Conservation (phyloP, 495 filamentous ascomycete genomes). For the Penicillium antarcticum region DNA sequence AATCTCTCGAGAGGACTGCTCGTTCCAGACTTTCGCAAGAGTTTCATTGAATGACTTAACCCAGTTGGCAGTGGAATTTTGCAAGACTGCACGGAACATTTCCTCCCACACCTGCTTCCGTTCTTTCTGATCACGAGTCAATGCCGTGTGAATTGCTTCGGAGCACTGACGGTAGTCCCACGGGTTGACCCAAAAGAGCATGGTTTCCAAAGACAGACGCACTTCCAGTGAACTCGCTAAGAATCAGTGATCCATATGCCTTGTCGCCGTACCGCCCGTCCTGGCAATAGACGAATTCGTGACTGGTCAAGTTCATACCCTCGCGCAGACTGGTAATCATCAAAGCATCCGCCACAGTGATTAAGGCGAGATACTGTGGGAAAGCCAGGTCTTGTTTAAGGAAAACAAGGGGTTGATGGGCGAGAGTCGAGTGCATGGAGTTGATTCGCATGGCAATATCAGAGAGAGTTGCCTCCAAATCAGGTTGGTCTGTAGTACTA, state of each 20-base stretch:
- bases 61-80: conserved; percentile 81
- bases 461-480: conserved; percentile 80
- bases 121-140: conserved; percentile 72
- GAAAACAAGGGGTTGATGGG: conserved; percentile 90
- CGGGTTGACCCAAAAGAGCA: conserved; percentile 77
- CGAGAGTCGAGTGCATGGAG: conserved; percentile 78
- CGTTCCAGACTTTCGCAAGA: conserved; percentile 69
- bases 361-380: conserved; percentile 81
- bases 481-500: conserved; percentile 79
- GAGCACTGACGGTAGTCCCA: conserved; percentile 89
- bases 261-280: conserved; percentile 72
- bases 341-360: conserved; percentile 82
- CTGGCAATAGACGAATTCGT: conserved; percentile 91
- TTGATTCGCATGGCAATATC: conserved; percentile 94
- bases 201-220: conserved; percentile 76
- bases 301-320: conserved; percentile 91
- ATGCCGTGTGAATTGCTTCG: conserved; percentile 73
- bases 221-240: conserved; percentile 92
- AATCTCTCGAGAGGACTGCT: conserved; percentile 77
- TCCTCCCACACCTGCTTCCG: conserved; percentile 70
- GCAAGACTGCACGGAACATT: conserved; percentile 70
- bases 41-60: conserved; percentile 66
- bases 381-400: conserved; percentile 91
- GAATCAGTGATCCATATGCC: conserved; percentile 81
- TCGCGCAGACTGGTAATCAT: conserved; percentile 93